These are phyloP conservation scores for Vitis cinerea DNA, from an alignment of 164 flowering plant species.

Conservation along the genomic window DNA sequence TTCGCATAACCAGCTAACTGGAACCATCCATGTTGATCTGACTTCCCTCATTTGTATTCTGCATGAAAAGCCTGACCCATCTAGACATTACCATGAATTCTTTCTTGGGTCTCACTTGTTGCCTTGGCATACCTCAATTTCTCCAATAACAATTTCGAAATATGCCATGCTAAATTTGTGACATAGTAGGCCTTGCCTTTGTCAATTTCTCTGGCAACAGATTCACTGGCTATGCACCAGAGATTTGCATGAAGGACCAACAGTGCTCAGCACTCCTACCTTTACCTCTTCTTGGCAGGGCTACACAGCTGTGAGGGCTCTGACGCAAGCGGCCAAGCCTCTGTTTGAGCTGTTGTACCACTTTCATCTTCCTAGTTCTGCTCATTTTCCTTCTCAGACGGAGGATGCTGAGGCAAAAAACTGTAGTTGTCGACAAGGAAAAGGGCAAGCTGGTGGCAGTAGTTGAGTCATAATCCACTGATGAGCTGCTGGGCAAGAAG, in stretches of 20 bases:
- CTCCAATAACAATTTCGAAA: slow-evolving; percentile 44
- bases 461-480: slow-evolving; percentile 33
- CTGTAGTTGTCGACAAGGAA: slow-evolving; percentile 10
- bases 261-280: slow-evolving; percentile 22
- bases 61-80: slow-evolving; percentile 37
- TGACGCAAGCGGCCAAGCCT: slow-evolving; percentile 16
- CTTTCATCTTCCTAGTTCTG: slow-evolving; percentile 24
- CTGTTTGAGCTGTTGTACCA: slow-evolving; percentile 33
- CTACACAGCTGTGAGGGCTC: slow-evolving; percentile 15
- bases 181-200: slow-evolving; percentile 39
- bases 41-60: slow-evolving; percentile 45
- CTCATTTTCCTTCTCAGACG: slow-evolving; percentile 29
- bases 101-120: slow-evolving; percentile 41
- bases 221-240: slow-evolving; percentile 32
- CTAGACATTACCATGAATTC: slow-evolving; percentile 51
- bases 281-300: slow-evolving; percentile 2
- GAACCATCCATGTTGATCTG: slow-evolving; percentile 39
- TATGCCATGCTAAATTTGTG: slow-evolving; percentile 48
- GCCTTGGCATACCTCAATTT: slow-evolving; percentile 59
- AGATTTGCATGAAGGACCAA: slow-evolving; percentile 26
- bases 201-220: slow-evolving; percentile 21
- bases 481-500: slow-evolving; percentile 40
- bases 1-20: slow-evolving; percentile 48
- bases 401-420: slow-evolving; percentile 25
- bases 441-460: slow-evolving; percentile 26